Base-by-base conservation (phyloP, 1,284 basidiomycete genomes). In the Ceraceosorus guamensis region DNA sequence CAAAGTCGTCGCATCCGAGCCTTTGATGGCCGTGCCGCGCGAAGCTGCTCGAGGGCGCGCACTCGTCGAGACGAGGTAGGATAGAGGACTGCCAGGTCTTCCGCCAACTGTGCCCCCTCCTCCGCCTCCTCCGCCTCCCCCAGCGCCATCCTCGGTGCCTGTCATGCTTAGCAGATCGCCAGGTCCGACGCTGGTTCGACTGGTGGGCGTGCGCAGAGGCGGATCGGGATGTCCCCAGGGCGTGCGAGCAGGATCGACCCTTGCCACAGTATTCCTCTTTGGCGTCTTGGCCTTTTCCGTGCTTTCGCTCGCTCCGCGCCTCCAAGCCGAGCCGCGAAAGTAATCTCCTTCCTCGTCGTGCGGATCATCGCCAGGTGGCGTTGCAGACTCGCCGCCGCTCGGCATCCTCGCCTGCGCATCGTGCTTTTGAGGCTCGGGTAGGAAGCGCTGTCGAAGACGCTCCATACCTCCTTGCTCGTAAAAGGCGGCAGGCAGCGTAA, bases 391-490 rank as follows among this genome's bases (percentile, higher is more conserved):
- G 18, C 24, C 46, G 32, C 14, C 13, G 3, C 46, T 48, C 5
- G 24, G 24, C 10, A 13, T 30, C 8, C 24, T 48, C 18, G n/a
- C 34, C 11, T 11, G 39, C 39, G 11, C 11, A 11, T 11, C 39
- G 39, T 59, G 41, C 32, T 61, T 62, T 10, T 59, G 58, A 14
- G 49, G 59, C 55, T 63, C 53, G 6, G 71, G 73, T 7, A 65
- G 51, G 57, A 84, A 97, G 30, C 89, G 84, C 56, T 91, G 88
- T 31, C 92, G 84, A 3, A 98, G 82, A 57, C 87, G 83, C 71
- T 90, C 85, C 70, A 98, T 83, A 1, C 93, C 93, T 6, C 89
- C 89, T n/a, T 88, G 85, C 72, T 91, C 87, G 75, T 97, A 98
- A 78, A 98, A 99, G 0, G 84, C 84, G 30, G 84, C 79, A 0